Base-by-base conservation (phyloP, 306 rosid genomes). In the Prunus davidiana region DNA sequence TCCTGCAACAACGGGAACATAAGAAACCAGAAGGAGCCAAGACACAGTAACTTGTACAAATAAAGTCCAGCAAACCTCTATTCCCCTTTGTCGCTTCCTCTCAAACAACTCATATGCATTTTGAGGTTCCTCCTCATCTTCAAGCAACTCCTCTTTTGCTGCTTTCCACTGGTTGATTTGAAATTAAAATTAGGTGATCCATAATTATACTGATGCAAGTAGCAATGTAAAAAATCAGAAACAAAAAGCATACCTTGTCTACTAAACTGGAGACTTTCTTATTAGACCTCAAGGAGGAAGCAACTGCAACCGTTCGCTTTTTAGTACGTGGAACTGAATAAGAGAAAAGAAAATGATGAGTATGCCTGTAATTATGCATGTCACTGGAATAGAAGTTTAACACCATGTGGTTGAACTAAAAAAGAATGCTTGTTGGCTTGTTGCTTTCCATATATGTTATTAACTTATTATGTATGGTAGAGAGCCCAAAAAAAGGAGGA, bases 71-170 rank as follows among this genome's bases (percentile, higher is more conserved):
- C 75, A 63, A 62, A 92, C 99, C 97, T 96, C 93, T 81, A 96
- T 96, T 86, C 91, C 98, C 86, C 86, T 89, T 79, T 91, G 92
- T 54, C 98, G 92, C 87, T 96, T 96, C 72, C 90, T 90, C 86
- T 92, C 97, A 8, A 96, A 79, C 60, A 80, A 68, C 85, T 92
- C 99, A 13, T 80, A 87, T 45, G 90, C 84, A 79, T 87, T 85
- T 66, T 86, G 88, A 16, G 98, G 93, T 76, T 96, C 99, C 79
- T 90, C 92, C 90, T 96, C 96, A 32, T 92, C 97, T 82, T 90
- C 98, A 68, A 84, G 96, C 81, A 93, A 64, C 82, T 96, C 98
- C 86, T 96, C 99, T 86, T 96, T 96, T 20, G 99, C 99, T 75
- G 98, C 99, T 79, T 89, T 96, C 99, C 99, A 92, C 99, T 92